Conservation (phyloP, 1,284 basidiomycete genomes). For the Schizophyllum amplum region DNA sequence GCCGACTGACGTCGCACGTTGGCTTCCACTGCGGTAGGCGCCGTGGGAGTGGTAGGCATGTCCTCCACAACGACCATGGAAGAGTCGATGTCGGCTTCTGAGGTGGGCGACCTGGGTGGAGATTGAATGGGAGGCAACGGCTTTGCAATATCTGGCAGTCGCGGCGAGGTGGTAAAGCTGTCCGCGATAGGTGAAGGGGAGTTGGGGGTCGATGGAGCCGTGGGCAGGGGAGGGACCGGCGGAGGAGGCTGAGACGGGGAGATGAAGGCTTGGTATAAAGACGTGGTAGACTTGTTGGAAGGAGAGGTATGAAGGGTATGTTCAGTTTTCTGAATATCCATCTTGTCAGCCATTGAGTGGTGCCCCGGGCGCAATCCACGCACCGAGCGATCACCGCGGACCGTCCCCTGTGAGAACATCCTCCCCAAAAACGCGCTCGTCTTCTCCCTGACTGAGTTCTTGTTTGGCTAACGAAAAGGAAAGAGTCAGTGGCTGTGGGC, state of each 20-base stretch:
- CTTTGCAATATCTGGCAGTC: slow-evolving; percentile 39
- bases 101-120: slow-evolving; percentile 18
- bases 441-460: slow-evolving; percentile 62
- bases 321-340: slow-evolving; percentile 32
- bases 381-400: slow-evolving; percentile 67
- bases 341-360: background rate
- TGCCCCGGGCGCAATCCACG: slow-evolving; percentile 20
- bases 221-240: slow-evolving; percentile 64
- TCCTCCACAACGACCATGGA: slow-evolving; percentile 50
- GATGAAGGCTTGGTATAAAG: slow-evolving; percentile 35
- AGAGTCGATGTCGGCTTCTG: slow-evolving; percentile 38
- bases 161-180: slow-evolving; percentile 35
- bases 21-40: slow-evolving; percentile 14
- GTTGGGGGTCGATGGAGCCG: slow-evolving; percentile 27
- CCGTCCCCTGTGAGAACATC: slow-evolving; percentile 57
- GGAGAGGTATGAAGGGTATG: slow-evolving; percentile 21
- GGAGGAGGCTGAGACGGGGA: slow-evolving; percentile 29
- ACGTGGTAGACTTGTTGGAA: slow-evolving; percentile 13
- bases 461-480: slow-evolving; percentile 27
- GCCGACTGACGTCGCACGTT: slow-evolving; percentile 6
- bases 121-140: slow-evolving; percentile 50
- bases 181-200: slow-evolving; percentile 38
- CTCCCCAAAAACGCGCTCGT: slow-evolving; percentile 72
- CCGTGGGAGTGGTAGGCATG: slow-evolving; percentile 27
- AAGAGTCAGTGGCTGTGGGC: background rate